Percentiles rank a stretch among this genome's conserved stretches.
phyloP scores from a whole-genome alignment of 2,329 filamentous ascomycete genomes.

The Xylaria sp. region DNA sequence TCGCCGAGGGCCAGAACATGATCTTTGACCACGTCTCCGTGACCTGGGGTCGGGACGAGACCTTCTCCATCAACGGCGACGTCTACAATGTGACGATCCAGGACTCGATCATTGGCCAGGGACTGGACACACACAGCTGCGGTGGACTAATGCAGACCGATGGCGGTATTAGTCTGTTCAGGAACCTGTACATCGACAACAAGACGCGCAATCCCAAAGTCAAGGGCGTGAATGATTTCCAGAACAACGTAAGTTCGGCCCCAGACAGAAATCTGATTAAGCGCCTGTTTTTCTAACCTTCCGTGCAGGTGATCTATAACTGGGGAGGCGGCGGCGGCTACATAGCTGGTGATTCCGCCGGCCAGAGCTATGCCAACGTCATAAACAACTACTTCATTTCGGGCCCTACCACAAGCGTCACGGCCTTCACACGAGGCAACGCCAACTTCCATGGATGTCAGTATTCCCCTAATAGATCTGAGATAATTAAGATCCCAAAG shows the following conservation, averaged over 20 bases:
- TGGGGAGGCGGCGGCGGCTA: constrained; percentile 61
- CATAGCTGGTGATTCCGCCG: constrained; percentile 57
- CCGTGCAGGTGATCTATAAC: constrained; percentile 56
- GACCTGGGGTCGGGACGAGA: constrained; percentile 62
- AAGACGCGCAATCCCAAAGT: constrained; percentile 64
- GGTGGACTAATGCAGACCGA: constrained; percentile 58
- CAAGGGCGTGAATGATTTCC: constrained; percentile 61
- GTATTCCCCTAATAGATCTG: constrained; percentile 9
- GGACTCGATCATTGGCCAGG: constrained; percentile 59
- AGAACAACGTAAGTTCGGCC: constrained; percentile 44
- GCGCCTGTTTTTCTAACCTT: not conserved
- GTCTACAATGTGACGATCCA: constrained; percentile 57
- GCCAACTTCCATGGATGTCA: constrained; percentile 56
- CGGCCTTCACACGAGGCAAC: constrained; percentile 62
- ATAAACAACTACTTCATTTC: constrained; percentile 64
- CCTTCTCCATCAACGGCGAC: constrained; percentile 56
- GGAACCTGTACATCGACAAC: constrained; percentile 62
- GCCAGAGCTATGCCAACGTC: constrained; percentile 56
- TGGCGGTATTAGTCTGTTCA: constrained; percentile 56
- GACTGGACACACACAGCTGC: constrained; percentile 58
- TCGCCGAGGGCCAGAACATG: constrained; percentile 58
- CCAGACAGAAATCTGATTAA: not conserved
- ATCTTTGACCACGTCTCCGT: constrained; percentile 62
- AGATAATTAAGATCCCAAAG: too few species aligned
- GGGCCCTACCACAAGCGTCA: constrained; percentile 55